A percentile compares a stretch with the other conserved stretches of the same genome.
These are phyloP conservation scores for Pezicula radicicola DNA, from an alignment of 2,329 filamentous ascomycete species.

Conservation along the genomic window DNA sequence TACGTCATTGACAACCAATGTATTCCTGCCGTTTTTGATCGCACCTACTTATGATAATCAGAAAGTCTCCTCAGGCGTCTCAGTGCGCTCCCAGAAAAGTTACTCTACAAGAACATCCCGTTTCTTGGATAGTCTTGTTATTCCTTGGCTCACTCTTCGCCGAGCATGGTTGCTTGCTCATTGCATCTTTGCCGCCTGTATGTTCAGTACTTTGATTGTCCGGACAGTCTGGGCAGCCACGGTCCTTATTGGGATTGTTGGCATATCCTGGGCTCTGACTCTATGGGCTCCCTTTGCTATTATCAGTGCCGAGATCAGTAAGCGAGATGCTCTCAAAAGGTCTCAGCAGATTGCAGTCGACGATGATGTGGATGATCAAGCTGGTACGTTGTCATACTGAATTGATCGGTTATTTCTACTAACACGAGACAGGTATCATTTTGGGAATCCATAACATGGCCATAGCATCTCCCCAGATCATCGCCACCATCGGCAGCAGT, in stretches of 20 bases:
- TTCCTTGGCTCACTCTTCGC: conserved; percentile 82
- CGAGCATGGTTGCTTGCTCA: conserved; percentile 85
- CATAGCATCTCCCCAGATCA: conserved; percentile 85
- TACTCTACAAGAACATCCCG: conserved; percentile 28
- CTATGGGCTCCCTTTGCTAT: conserved; percentile 44
- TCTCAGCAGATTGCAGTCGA: conserved; percentile 34
- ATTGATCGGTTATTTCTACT: background rate
- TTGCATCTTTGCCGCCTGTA: conserved; percentile 76
- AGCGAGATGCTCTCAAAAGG: conserved; percentile 67
- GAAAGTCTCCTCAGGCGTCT: conserved; percentile 25
- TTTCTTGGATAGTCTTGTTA: conserved; percentile 60
- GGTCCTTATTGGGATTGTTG: conserved; percentile 74
- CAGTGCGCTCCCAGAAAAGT: conserved; percentile 15
- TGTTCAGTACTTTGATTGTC: conserved; percentile 82
- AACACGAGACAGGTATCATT: conserved; percentile 60
- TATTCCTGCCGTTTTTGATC: conserved; percentile 82
- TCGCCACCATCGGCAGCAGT: conserved; percentile 82
- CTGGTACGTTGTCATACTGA: background rate
- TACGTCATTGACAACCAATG: conserved; percentile 76
- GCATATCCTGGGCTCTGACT: conserved; percentile 37
- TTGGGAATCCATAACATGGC: conserved; percentile 95
- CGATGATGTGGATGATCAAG: conserved; percentile 15
- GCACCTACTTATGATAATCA: conserved; percentile 66
- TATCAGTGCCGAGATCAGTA: conserved; percentile 88
- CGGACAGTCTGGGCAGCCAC: conserved; percentile 69